Percentiles rank a stretch among this genome's conserved stretches.
These are phyloP conservation scores for Daldinia decipiens DNA, from an alignment of 495 filamentous ascomycete genomes.

Conservation along the genomic window DNA sequence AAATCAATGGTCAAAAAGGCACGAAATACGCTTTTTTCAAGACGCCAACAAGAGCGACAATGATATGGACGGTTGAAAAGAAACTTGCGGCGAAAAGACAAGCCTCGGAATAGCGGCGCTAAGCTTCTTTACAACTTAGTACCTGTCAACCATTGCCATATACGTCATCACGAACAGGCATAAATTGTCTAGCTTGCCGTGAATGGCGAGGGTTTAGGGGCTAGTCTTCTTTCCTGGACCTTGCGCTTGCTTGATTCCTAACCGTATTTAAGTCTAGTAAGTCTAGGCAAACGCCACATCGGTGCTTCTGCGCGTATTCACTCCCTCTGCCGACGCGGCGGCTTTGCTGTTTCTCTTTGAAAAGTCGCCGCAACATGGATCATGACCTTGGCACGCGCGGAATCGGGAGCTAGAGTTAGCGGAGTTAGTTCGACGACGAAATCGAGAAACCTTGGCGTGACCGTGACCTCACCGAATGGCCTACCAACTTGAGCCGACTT, in stretches of 20 bases:
- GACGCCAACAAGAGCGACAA: constrained; percentile 4
- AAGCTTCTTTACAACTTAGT: constrained; percentile 35
- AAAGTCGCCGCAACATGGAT: constrained; percentile 8
- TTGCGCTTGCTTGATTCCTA: constrained; percentile 19
- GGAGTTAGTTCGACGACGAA: not conserved
- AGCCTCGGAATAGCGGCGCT: constrained; percentile 23
- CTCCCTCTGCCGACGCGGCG: constrained; percentile 30
- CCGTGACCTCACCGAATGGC: not conserved
- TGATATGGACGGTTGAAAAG: constrained; percentile 11
- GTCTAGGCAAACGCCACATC: constrained; percentile 30
- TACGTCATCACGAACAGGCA: constrained; percentile 33
- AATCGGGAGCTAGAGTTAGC: not conserved
- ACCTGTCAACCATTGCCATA: constrained; percentile 24
- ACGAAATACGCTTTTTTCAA: not conserved
- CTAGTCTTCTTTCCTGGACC: constrained; percentile 9
- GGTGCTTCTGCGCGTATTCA: constrained; percentile 11
- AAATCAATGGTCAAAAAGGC: not conserved
- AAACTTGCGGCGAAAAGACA: constrained; percentile 39
- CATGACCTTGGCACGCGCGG: not conserved
- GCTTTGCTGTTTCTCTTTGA: constrained; percentile 15
- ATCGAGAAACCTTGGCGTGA: not conserved
- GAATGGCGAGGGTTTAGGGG: constrained; percentile 31
- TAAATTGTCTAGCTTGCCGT: not conserved
- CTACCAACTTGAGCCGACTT: not conserved
- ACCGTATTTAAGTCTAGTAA: constrained; percentile 22